Evolutionary conservation across 148 eudicot genomes (phyloP).

Genomic region (Chenopodium album): DNA sequence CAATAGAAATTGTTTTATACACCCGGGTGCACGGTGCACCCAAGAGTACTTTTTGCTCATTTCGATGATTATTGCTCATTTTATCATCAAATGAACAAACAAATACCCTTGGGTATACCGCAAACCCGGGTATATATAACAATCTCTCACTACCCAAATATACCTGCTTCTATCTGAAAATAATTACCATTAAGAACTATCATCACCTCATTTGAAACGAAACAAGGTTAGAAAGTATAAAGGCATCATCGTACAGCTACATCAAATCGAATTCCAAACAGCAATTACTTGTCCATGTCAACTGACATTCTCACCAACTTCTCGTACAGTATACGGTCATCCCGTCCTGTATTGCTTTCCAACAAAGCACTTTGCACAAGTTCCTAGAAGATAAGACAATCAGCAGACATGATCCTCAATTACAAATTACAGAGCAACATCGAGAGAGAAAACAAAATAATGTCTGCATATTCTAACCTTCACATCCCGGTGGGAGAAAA

Average conservation of each 20-base stretch:
- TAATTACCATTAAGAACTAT: neutral
- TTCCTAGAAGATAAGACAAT: constrained; percentile 45
- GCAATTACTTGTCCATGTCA: neutral
- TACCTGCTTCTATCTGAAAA: neutral
- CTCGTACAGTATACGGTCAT: constrained; percentile 75
- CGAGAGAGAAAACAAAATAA: neutral
- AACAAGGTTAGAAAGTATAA: neutral
- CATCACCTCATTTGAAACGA: neutral
- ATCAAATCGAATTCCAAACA: neutral
- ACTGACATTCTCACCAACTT: constrained; percentile 67
- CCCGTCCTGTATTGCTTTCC: constrained; percentile 91
- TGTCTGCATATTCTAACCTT: constrained; percentile 53
- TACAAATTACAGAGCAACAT: neutral
- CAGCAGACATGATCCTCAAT: neutral
- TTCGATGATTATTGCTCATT: no score
- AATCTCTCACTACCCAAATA: no score
- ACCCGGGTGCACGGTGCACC: no score
- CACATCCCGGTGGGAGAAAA: constrained; percentile 80
- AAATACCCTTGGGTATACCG: no score
- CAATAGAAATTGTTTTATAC: no score
- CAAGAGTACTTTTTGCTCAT: no score
- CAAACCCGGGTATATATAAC: no score
- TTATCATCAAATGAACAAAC: no score
- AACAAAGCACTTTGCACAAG: constrained; percentile 93
- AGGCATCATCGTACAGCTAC: neutral